Evolutionary conservation across 2,329 filamentous ascomycete species (phyloP).

Genomic region (Lachnellula suecica): DNA sequence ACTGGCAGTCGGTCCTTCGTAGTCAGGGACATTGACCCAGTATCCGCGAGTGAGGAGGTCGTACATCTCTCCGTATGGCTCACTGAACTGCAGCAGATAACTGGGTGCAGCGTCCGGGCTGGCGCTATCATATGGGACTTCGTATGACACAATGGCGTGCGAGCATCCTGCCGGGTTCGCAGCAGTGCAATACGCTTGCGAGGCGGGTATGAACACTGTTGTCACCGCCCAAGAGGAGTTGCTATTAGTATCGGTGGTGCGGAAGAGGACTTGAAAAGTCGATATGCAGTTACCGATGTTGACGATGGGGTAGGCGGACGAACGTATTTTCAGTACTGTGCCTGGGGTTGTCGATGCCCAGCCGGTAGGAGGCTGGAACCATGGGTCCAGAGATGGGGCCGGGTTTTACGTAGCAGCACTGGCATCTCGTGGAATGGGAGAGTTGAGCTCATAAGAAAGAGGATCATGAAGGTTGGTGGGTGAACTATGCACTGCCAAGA

Average conservation of each 20-base stretch:
- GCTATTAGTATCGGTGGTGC: conserved; percentile 37
- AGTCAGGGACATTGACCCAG: conserved; percentile 22
- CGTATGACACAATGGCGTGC: too few relatives aligned
- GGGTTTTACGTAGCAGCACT: too few relatives aligned
- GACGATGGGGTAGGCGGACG: conserved; percentile 16
- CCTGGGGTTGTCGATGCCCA: conserved; percentile 32
- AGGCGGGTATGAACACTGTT: conserved; percentile 37
- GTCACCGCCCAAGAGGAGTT: conserved; percentile 38
- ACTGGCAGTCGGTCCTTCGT: conserved; percentile 17
- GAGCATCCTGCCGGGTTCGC: conserved; percentile 27
- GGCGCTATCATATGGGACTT: conserved; percentile 40
- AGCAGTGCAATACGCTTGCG: too few relatives aligned
- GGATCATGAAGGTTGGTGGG: too few relatives aligned
- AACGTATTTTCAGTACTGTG: conserved; percentile 33
- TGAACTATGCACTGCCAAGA: too few relatives aligned
- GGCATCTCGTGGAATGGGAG: too few relatives aligned
- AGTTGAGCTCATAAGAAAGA: too few relatives aligned
- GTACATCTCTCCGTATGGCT: background rate
- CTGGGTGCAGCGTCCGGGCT: conserved; percentile 40
- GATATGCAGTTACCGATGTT: conserved; percentile 1
- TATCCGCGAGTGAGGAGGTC: conserved; percentile 12
- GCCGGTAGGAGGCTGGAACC: conserved; percentile 33
- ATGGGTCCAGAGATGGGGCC: conserved; percentile 38
- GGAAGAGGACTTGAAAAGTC: conserved; percentile 39
- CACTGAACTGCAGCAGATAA: conserved; percentile 35